phyloP scores from a whole-genome alignment of 768 basidiomycete species.

The Mycena kentingensis region DNA sequence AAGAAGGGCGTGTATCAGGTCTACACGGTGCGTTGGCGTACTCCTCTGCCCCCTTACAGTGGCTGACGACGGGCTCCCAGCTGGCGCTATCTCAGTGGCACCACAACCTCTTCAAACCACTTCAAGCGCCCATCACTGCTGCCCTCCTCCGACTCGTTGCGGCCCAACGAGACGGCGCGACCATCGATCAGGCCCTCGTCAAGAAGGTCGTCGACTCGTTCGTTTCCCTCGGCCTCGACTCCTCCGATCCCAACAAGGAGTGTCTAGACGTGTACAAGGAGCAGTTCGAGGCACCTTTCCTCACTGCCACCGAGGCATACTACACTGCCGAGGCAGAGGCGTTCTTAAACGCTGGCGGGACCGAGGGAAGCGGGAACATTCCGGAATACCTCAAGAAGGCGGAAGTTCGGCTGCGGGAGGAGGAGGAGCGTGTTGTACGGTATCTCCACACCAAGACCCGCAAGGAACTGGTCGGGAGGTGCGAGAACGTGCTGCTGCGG shows the following conservation, averaged over 20 bases:
- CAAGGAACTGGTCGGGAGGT: slow-evolving; percentile 75
- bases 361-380: slow-evolving; percentile 70
- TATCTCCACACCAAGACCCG: slow-evolving; percentile 90
- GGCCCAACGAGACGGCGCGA: slow-evolving; percentile 89
- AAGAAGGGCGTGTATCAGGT: slow-evolving; percentile 92
- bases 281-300: slow-evolving; percentile 87
- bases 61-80: slow-evolving; percentile 38
- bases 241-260: slow-evolving; percentile 86
- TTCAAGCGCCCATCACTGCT: slow-evolving; percentile 79
- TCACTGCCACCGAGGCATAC: slow-evolving; percentile 84
- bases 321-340: slow-evolving; percentile 90
- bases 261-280: slow-evolving; percentile 93
- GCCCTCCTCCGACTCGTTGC: slow-evolving; percentile 90
- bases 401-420: slow-evolving; percentile 87
- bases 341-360: slow-evolving; percentile 56
- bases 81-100: slow-evolving; percentile 97
- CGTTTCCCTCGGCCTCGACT: slow-evolving; percentile 92
- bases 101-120: slow-evolving; percentile 80
- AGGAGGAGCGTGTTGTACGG: slow-evolving; percentile 94
- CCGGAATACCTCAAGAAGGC: slow-evolving; percentile 95
- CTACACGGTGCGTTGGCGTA: slow-evolving; percentile 79
- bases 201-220: slow-evolving; percentile 96
- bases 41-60: not conserved
- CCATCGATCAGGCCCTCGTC: slow-evolving; percentile 87
- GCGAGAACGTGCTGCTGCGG: slow-evolving; percentile 89